Percentiles rank a stretch among this genome's conserved stretches.
Conservation (phyloP, 768 basidiomycete genomes). For the Boletus rubroflammeus region DNA sequence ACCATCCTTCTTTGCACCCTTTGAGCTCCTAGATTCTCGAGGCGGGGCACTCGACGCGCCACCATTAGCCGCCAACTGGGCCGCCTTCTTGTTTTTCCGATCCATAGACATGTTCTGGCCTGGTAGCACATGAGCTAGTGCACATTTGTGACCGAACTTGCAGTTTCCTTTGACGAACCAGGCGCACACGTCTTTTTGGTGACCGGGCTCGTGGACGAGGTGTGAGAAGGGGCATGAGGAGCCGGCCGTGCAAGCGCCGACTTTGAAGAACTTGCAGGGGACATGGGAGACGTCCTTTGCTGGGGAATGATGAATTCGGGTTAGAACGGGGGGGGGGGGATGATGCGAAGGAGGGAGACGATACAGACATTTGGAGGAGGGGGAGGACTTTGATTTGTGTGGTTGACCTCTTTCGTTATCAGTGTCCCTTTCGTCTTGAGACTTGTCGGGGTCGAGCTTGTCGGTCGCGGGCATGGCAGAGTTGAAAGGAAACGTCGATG, state of each 20-base stretch:
- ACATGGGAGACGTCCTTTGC: constrained; percentile 93
- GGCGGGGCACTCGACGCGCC: constrained; percentile 33
- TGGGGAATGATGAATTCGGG: constrained; percentile 23
- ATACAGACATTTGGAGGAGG: constrained; percentile 33
- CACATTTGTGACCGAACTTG: constrained; percentile 80
- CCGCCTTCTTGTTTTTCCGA: constrained; percentile 94
- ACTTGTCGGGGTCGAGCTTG: constrained; percentile 17
- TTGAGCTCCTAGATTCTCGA: constrained; percentile 32
- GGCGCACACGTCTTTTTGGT: constrained; percentile 75
- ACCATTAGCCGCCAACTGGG: constrained; percentile 59
- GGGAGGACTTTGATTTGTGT: constrained; percentile 22
- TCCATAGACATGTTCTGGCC: constrained; percentile 96
- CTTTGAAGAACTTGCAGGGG: constrained; percentile 96
- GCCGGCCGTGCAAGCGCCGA: constrained; percentile 91
- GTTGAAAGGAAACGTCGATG: background rate
- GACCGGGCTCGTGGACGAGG: constrained; percentile 63
- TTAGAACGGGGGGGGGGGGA: background rate
- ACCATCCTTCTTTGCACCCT: constrained; percentile 37
- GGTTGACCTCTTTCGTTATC: constrained; percentile 18
- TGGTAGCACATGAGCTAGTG: constrained; percentile 89
- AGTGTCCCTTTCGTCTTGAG: constrained; percentile 18
- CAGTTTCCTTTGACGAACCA: constrained; percentile 95
- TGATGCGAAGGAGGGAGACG: background rate
- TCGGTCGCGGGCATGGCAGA: constrained; percentile 21
- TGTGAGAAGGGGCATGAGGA: constrained; percentile 97